These are phyloP conservation scores for Kwoniella botswanensis DNA, from an alignment of 768 basidiomycete genomes.

Conservation along the genomic window DNA sequence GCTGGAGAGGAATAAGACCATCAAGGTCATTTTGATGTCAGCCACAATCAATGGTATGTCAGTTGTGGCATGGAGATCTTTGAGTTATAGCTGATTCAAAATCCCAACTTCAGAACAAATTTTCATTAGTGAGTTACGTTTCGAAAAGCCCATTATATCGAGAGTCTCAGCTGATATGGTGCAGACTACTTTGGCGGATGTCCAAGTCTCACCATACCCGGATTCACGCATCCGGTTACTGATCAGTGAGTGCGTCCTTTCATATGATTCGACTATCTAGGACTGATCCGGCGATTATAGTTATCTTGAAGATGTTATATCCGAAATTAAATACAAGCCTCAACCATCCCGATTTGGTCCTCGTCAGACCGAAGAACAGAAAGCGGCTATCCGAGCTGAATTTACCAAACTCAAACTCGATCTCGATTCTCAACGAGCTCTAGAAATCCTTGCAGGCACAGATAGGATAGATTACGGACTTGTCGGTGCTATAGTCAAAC, in stretches of 20 bases:
- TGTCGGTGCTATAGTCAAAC: slow-evolving; percentile 68
- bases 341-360: slow-evolving; percentile 58
- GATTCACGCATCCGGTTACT: slow-evolving; percentile 75
- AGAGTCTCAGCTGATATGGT: background rate
- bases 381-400: slow-evolving; percentile 62
- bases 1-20: slow-evolving; percentile 65
- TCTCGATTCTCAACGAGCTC: slow-evolving; percentile 63
- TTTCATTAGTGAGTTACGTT: slow-evolving; percentile 43
- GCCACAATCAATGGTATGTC: slow-evolving; percentile 80
- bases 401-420: slow-evolving; percentile 66
- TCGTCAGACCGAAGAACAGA: slow-evolving; percentile 63
- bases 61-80: background rate
- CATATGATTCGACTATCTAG: background rate
- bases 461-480: slow-evolving; percentile 78
- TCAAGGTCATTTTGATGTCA: slow-evolving; percentile 88
- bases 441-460: slow-evolving; percentile 68
- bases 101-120: slow-evolving; percentile 37
- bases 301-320: slow-evolving; percentile 81
- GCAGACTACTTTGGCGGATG: slow-evolving; percentile 79
- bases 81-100: slow-evolving; percentile 1
- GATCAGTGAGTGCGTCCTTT: slow-evolving; percentile 66
- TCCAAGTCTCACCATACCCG: slow-evolving; percentile 82
- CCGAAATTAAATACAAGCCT: slow-evolving; percentile 67
- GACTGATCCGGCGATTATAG: slow-evolving; percentile 58
- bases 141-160: background rate